These are phyloP conservation scores for Apiospora hydei DNA, from an alignment of 2,329 filamentous ascomycete species.

Conservation along the genomic window DNA sequence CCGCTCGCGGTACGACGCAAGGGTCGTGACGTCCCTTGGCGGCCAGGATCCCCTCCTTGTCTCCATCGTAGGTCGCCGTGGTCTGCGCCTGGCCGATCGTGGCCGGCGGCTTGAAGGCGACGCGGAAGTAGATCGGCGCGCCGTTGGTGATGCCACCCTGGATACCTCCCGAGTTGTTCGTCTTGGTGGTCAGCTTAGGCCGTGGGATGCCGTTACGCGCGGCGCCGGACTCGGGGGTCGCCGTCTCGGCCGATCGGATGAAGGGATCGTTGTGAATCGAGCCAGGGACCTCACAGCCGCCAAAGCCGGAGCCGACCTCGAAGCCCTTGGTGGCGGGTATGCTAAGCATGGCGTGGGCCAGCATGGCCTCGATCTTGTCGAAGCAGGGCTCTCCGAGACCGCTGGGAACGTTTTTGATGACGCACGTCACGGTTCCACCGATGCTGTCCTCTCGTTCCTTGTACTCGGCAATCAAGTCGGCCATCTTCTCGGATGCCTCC, in stretches of 20 bases:
- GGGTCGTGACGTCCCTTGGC: constrained; percentile 96
- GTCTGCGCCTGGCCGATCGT: constrained; percentile 90
- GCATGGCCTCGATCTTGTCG: constrained; percentile 90
- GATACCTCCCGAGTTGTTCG: constrained; percentile 94
- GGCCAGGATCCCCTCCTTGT: constrained; percentile 75
- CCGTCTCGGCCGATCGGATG: constrained; percentile 60
- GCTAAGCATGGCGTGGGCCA: constrained; percentile 92
- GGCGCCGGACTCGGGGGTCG: constrained; percentile 54
- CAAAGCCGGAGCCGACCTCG: constrained; percentile 93
- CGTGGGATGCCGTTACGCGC: constrained; percentile 53
- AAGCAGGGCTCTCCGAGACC: constrained; percentile 95
- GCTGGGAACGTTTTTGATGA: constrained; percentile 84
- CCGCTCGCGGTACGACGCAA: constrained; percentile 86
- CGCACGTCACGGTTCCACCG: constrained; percentile 92
- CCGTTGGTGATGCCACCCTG: constrained; percentile 97
- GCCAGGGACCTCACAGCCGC: constrained; percentile 83
- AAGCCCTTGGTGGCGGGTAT: constrained; percentile 97
- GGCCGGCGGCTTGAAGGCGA: constrained; percentile 93
- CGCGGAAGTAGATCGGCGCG: constrained; percentile 90
- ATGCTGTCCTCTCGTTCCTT: constrained; percentile 85
- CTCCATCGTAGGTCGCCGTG: constrained; percentile 80
- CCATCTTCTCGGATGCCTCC: constrained; percentile 73
- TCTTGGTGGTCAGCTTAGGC: constrained; percentile 80
- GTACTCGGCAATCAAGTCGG: constrained; percentile 77
- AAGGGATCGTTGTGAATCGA: constrained; percentile 94